These are phyloP conservation scores for Penicillium sp. DNA, from an alignment of 2,329 filamentous ascomycete genomes.

Conservation along the genomic window DNA sequence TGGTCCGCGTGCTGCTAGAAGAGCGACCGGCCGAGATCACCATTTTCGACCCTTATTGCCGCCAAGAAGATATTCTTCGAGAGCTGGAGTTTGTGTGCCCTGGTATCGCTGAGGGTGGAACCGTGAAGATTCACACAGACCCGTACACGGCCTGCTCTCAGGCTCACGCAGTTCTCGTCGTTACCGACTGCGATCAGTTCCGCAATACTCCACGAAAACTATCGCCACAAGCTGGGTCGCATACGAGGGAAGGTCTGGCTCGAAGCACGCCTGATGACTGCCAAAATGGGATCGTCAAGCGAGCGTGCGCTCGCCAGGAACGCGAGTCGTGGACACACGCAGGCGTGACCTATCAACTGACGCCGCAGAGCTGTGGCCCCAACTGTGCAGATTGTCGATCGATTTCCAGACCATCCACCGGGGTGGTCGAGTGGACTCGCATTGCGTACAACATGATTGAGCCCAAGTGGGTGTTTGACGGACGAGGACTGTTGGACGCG, in stretches of 20 bases:
- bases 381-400: constrained; percentile 27
- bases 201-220: constrained; percentile 24
- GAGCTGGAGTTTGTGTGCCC: constrained; percentile 35
- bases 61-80: constrained; percentile 36
- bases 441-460: constrained; percentile 45
- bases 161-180: constrained; percentile 48
- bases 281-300: not conserved
- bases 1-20: constrained; percentile 61
- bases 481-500: constrained; percentile 36
- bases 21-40: constrained; percentile 61
- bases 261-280: not conserved
- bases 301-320: constrained; percentile 3
- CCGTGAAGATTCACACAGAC: constrained; percentile 40
- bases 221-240: not conserved
- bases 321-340: constrained; percentile 23
- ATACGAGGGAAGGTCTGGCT: not conserved
- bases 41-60: constrained; percentile 61
- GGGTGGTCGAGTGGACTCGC: constrained; percentile 44
- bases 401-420: constrained; percentile 15
- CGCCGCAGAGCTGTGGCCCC: constrained; percentile 22
- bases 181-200: constrained; percentile 54
- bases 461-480: constrained; percentile 51
- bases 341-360: constrained; percentile 20
- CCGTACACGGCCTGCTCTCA: constrained; percentile 46
- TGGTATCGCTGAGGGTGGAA: constrained; percentile 14